Percentiles rank a stretch among this genome's conserved stretches.
phyloP scores from a whole-genome alignment of 495 filamentous ascomycete genomes.

The Lentithecium fluviatile region DNA sequence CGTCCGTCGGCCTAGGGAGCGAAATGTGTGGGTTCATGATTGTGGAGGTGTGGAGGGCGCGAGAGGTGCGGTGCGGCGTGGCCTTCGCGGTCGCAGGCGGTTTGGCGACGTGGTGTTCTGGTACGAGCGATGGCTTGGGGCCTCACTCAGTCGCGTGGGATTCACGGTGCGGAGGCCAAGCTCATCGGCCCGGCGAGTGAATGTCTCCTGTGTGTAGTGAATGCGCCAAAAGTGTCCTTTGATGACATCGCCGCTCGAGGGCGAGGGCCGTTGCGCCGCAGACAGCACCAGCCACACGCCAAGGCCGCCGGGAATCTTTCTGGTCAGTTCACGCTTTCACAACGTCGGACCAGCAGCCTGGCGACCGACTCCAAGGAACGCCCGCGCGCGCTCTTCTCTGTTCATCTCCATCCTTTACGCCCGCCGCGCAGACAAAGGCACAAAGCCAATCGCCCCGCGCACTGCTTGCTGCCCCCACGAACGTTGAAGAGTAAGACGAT shows the following conservation, averaged over 20 bases:
- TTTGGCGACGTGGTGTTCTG: not conserved
- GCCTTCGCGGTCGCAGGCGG: not conserved
- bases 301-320: not conserved
- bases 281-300: not conserved
- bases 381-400: not conserved
- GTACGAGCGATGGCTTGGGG: not conserved
- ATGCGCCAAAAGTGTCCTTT: not conserved
- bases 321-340: not conserved
- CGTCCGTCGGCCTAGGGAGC: constrained; percentile 59
- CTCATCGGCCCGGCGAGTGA: not conserved
- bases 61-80: not conserved
- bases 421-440: constrained; percentile 12
- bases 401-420: constrained; percentile 4
- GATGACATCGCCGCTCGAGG: not conserved
- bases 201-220: not conserved
- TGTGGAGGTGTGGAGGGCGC: not conserved
- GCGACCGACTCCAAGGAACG: too few relatives aligned
- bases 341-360: too few relatives aligned
- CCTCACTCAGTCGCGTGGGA: too few relatives aligned
- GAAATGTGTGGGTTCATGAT: constrained; percentile 65
- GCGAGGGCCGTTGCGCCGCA: too few relatives aligned
- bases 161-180: not conserved
- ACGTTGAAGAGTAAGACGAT: not conserved
- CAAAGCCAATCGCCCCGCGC: not conserved
- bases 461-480: not conserved